Percentiles rank a stretch among this genome's conserved stretches.
Evolutionary conservation across 176 grass and related monocot genomes (phyloP).

Genomic region (Leersia perrieri): DNA sequence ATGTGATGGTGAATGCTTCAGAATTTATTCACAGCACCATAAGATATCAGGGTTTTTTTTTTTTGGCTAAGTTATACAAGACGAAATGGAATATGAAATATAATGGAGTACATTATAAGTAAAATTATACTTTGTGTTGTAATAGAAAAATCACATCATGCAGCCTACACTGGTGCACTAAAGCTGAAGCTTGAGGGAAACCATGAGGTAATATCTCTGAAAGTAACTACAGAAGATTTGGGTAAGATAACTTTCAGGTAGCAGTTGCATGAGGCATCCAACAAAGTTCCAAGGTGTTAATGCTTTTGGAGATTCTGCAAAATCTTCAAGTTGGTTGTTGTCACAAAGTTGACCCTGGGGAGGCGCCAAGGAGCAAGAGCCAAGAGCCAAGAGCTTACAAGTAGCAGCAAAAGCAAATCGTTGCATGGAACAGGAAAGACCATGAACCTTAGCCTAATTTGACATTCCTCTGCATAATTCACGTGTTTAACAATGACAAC

Average conservation of each 20-base stretch:
- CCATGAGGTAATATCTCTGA: constrained; percentile 1
- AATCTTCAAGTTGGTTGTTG: constrained; percentile 15
- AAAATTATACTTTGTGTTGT: neutral
- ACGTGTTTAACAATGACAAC: constrained; percentile 1
- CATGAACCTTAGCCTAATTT: constrained; percentile 2
- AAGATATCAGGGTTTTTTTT: neutral
- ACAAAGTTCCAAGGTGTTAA: constrained; percentile 19
- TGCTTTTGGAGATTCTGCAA: constrained; percentile 41
- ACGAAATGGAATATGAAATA: neutral
- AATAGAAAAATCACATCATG: neutral
- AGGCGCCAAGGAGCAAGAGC: too few species aligned
- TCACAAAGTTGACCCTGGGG: constrained; percentile 10
- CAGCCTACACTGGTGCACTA: neutral
- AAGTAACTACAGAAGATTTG: constrained; percentile 45
- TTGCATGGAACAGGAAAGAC: neutral
- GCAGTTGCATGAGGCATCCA: constrained; percentile 16
- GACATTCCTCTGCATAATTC: constrained; percentile 2
- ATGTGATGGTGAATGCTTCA: constrained; percentile 11
- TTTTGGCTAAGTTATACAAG: neutral
- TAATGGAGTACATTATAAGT: too few species aligned
- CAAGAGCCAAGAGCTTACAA: constrained; percentile 29
- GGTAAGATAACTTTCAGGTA: constrained; percentile 26
- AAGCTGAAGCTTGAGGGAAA: neutral
- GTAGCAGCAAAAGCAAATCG: constrained; percentile 15
- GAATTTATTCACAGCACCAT: neutral